phyloP scores from a whole-genome alignment of 2,329 filamentous ascomycete genomes.

The Fusarium sp. region DNA sequence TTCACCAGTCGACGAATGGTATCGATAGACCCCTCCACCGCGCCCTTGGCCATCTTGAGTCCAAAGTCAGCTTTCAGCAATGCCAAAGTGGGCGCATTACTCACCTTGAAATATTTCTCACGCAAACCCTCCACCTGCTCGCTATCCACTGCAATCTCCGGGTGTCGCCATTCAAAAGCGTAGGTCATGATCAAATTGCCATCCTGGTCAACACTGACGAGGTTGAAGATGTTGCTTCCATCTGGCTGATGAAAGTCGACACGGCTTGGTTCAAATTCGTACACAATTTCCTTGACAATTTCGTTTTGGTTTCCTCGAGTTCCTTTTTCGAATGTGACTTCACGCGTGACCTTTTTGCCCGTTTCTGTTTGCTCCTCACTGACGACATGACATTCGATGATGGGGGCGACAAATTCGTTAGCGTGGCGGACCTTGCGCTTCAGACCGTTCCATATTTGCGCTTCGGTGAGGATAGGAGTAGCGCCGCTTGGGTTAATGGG shows the following conservation, averaged over 20 bases:
- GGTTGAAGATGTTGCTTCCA: conserved; percentile 54
- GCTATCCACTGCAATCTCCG: conserved; percentile 48
- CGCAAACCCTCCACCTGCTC: conserved; percentile 45
- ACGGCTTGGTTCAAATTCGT: conserved; percentile 51
- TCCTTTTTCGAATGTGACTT: conserved; percentile 48
- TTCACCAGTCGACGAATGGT: conserved; percentile 30
- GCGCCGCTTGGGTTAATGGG: conserved; percentile 54
- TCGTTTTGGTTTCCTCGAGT: conserved; percentile 12
- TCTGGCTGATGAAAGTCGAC: conserved; percentile 55
- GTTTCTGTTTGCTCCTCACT: conserved; percentile 40
- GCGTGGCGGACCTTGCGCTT: conserved; percentile 54
- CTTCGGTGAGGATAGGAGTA: conserved; percentile 47
- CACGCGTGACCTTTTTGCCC: conserved; percentile 46
- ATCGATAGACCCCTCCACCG: conserved; percentile 35
- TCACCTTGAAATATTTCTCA: conserved; percentile 42
- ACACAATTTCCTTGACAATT: conserved; percentile 50
- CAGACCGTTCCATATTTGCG: conserved; percentile 55
- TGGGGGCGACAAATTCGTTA: conserved; percentile 56
- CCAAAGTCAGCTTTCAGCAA: background rate
- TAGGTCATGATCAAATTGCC: conserved; percentile 54
- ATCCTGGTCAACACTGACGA: conserved; percentile 49
- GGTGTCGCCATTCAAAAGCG: conserved; percentile 54
- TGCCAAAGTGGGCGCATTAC: accelerated
- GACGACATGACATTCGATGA: conserved; percentile 51
- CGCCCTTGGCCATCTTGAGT: conserved; percentile 29